Conservation (phyloP, 164 flowering plant genomes). For the Vitis vinifera region DNA sequence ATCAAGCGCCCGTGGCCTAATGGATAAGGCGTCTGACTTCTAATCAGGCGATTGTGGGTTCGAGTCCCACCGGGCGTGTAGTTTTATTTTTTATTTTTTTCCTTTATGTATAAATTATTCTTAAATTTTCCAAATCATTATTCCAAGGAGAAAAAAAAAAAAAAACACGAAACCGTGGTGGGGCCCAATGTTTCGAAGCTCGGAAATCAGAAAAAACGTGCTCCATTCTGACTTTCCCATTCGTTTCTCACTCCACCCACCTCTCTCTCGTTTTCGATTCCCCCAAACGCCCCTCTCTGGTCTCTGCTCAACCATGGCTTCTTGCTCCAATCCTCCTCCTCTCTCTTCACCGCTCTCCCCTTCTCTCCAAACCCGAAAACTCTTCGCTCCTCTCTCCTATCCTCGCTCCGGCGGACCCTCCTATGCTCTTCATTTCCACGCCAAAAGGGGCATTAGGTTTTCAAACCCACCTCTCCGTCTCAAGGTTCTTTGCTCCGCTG, state of each 20-base stretch:
- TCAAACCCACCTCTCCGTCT: slow-evolving; percentile 3
- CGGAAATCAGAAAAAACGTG: no score
- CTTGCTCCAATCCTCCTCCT: neutral
- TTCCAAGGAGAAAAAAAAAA: no score
- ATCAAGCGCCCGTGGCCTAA: slow-evolving; percentile 57
- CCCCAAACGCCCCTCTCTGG: no score
- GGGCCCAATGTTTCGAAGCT: no score
- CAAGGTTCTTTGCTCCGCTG: slow-evolving; percentile 11
- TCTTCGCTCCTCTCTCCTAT: neutral
- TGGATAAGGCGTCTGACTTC: slow-evolving; percentile 67
- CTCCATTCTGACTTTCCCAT: no score
- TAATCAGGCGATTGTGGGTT: slow-evolving; percentile 61
- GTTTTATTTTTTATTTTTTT: no score
- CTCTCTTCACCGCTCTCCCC: slow-evolving; percentile 2
- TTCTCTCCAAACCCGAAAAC: neutral
- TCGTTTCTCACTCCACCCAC: no score
- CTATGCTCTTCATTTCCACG: slow-evolving; percentile 4
- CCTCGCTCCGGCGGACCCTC: neutral
- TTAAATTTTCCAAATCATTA: no score
- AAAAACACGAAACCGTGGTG: no score
- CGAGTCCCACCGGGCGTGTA: slow-evolving; percentile 55
- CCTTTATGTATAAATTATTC: no score
- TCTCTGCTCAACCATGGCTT: no score
- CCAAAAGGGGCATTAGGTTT: neutral
- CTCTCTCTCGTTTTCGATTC: no score